phyloP scores from a whole-genome alignment of 768 basidiomycete genomes.

The Lepiota venenata region DNA sequence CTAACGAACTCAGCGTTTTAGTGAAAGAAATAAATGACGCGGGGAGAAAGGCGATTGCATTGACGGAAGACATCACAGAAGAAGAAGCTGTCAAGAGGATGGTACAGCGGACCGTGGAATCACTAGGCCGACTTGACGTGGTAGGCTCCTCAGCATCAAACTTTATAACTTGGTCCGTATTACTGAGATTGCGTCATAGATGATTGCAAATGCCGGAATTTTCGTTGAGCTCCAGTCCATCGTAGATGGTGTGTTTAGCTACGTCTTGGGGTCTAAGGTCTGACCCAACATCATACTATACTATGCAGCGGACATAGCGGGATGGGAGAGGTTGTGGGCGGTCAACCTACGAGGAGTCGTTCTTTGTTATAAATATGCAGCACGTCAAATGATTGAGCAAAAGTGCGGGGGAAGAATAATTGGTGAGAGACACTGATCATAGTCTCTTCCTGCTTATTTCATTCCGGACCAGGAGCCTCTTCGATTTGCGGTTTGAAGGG shows the following conservation, averaged over 20 bases:
- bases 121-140: constrained; percentile 45
- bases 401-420: constrained; percentile 56
- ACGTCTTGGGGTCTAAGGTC: too few relatives aligned
- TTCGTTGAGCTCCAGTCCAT: neutral
- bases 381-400: constrained; percentile 56
- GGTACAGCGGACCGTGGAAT: constrained; percentile 26
- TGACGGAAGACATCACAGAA: constrained; percentile 35
- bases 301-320: constrained; percentile 27
- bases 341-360: constrained; percentile 58
- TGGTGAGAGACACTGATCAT: constrained; percentile 17
- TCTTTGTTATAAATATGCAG: constrained; percentile 64
- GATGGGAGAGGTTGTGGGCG: constrained; percentile 38
- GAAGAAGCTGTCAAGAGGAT: constrained; percentile 41
- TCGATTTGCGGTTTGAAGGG: constrained; percentile 29
- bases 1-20: constrained; percentile 22
- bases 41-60: constrained; percentile 27
- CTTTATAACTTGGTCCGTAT: neutral
- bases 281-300: neutral
- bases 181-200: neutral
- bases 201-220: constrained; percentile 11
- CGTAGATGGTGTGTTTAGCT: neutral
- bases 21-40: constrained; percentile 21
- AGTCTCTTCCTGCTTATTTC: neutral
- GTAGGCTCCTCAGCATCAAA: constrained; percentile 24
- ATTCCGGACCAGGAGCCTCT: constrained; percentile 15